Evolutionary conservation across 305 asterid genomes (phyloP).

Genomic region (Andrographis paniculata): DNA sequence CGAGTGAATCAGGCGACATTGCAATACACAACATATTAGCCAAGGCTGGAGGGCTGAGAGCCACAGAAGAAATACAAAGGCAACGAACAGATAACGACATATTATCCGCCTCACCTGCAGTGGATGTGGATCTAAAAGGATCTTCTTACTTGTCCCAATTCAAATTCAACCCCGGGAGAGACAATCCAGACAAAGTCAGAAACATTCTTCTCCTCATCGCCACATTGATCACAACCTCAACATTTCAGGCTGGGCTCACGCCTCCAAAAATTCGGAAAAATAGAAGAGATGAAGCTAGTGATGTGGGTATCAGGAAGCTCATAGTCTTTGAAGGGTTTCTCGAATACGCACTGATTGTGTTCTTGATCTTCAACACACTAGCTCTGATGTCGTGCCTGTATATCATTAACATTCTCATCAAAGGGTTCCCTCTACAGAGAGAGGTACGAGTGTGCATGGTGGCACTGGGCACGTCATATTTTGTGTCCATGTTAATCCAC

Average conservation of each 20-base stretch:
- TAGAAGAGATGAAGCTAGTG: neutral
- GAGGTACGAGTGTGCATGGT: constrained; percentile 10
- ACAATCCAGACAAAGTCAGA: constrained; percentile 10
- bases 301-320: too few relatives aligned
- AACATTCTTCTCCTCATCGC: constrained; percentile 12
- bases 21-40: constrained; percentile 28
- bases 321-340: too few relatives aligned
- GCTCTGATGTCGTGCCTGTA: constrained; percentile 9
- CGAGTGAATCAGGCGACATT: constrained; percentile 20
- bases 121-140: too few relatives aligned
- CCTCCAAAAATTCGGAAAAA: too few relatives aligned
- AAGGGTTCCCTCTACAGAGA: constrained; percentile 6
- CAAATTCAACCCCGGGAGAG: constrained; percentile 22
- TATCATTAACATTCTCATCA: constrained; percentile 8
- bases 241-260: neutral
- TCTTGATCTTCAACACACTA: constrained; percentile 12
- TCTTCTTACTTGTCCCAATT: neutral
- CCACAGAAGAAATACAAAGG: neutral
- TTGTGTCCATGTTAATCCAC: neutral
- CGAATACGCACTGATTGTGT: neutral
- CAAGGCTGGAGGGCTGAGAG: constrained; percentile 8
- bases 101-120: neutral
- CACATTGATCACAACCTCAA: constrained; percentile 13
- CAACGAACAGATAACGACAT: neutral
- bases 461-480: neutral